A percentile compares a stretch with the other conserved stretches of the same genome.
Evolutionary conservation across 495 filamentous ascomycete species (phyloP).

Genomic region (Tuber microsphaerosporum): DNA sequence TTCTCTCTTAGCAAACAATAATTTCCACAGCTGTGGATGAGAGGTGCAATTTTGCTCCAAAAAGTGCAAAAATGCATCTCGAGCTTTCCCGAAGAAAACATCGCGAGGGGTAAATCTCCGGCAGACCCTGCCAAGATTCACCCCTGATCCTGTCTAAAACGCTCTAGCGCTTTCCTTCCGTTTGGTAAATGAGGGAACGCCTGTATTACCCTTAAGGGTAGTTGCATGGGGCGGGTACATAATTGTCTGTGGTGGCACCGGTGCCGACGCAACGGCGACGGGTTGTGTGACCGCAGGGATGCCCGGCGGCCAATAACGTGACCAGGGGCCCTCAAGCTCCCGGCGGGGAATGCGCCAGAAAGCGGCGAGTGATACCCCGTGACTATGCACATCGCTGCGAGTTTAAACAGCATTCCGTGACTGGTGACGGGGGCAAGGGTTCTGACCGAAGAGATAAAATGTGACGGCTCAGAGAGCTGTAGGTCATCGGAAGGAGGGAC

Average conservation of each 20-base stretch:
- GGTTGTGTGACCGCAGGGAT: background rate
- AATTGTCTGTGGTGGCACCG: background rate
- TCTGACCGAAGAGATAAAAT: background rate
- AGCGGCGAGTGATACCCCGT: background rate
- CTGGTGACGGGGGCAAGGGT: background rate
- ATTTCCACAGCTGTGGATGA: background rate
- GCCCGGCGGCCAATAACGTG: background rate
- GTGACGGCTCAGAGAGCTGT: background rate
- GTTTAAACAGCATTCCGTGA: background rate
- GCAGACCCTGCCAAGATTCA: background rate
- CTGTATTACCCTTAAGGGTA: background rate
- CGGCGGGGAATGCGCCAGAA: background rate
- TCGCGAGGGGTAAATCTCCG: background rate
- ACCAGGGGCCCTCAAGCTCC: background rate
- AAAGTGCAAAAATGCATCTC: background rate
- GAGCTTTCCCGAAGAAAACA: background rate
- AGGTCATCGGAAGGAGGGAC: background rate
- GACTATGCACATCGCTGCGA: background rate
- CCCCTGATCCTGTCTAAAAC: background rate
- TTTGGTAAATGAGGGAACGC: background rate
- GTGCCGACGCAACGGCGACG: background rate
- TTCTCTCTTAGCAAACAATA: background rate
- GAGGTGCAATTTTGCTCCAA: background rate
- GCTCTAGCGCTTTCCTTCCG: background rate
- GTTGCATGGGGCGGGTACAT: background rate